Base-by-base conservation (phyloP, 805 yeast species). In the Saccharomyces cerevisiae region DNA sequence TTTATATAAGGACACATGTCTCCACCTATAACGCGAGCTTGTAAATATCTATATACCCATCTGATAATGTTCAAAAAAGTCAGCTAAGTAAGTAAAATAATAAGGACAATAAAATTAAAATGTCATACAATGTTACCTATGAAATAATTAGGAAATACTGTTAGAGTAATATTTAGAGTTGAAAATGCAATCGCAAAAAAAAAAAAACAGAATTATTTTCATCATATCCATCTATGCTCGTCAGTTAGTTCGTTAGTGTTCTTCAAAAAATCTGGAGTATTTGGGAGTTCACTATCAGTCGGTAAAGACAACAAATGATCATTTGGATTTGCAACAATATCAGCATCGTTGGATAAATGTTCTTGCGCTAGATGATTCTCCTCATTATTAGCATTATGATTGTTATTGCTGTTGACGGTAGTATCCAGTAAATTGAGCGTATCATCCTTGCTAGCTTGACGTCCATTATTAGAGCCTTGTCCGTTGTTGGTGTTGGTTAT, bases 181-280 rank as follows among this genome's bases (percentile, higher is more conserved):
- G 28, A 46, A 14, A 36, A 36, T 36, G 43, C 43, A 36, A 36
- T 6, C 43, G 43, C 22, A 8, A 21, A 36, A 9, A 36, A 36
- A 36, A 4, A 36, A 9, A 36, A 36, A 36, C 4, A 32, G 41
- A n/a, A 21, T 36, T 17, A 36, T 17, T 36, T 36, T 13, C 17
- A 9, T 52, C 53, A 57, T 46, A 57, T 52, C 60, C 60, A 57
- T 26, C 57, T 55, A 24, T 57, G 51, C 36, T 57, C 60, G 47
- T 57, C 60, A 17, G 58, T 46, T 13, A 62, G 49, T 31, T 62
- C 63, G 26, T 56, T 53, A 13, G 62, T 53, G 43, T 57, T 59
- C 47, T 56, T 55, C 41, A 62, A 57, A 53, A 64, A 64, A 50
- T 64, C 67, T 9, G 65, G 65, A n/a, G 60, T 63, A 31, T 56